Evolutionary conservation across 1,284 basidiomycete species (phyloP).

Genomic region (Porogramme epimiltina): DNA sequence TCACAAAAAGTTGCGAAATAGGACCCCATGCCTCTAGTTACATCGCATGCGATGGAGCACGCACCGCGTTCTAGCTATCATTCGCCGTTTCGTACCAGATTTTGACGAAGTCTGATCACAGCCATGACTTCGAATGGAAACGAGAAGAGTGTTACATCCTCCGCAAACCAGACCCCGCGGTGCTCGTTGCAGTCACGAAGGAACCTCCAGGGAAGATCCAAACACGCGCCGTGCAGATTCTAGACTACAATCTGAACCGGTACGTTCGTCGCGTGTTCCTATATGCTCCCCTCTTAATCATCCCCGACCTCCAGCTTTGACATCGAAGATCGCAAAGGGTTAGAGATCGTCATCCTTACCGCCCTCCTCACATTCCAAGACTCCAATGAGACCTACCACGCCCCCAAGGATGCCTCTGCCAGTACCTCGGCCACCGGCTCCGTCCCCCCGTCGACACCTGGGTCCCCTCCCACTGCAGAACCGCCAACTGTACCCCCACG

Average conservation of each 20-base stretch:
- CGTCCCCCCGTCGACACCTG: background rate
- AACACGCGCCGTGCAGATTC: constrained; percentile 72
- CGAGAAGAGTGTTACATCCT: constrained; percentile 80
- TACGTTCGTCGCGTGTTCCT: constrained; percentile 2
- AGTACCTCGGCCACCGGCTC: constrained; percentile 9
- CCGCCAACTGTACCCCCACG: constrained; percentile 55
- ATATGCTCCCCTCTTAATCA: background rate
- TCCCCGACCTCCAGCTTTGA: constrained; percentile 60
- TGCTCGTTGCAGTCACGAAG: constrained; percentile 79
- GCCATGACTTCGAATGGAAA: constrained; percentile 83
- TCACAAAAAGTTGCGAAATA: too few relatives aligned
- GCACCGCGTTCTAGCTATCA: too few relatives aligned
- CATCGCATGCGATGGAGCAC: too few relatives aligned
- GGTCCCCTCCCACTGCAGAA: constrained; percentile 6
- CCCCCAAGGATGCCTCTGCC: constrained; percentile 30
- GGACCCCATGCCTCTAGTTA: too few relatives aligned
- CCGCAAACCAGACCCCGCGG: constrained; percentile 83
- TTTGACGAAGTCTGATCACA: too few relatives aligned
- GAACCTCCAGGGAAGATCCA: constrained; percentile 68
- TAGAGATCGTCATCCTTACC: constrained; percentile 80
- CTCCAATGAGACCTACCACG: constrained; percentile 58
- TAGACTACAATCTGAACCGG: constrained; percentile 70
- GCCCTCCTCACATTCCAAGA: constrained; percentile 79
- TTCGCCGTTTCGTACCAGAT: too few relatives aligned
- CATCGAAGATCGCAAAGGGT: constrained; percentile 78